Conservation (phyloP, 371 early-diverging fungal species). For the Basidiobolus meristosporus region DNA sequence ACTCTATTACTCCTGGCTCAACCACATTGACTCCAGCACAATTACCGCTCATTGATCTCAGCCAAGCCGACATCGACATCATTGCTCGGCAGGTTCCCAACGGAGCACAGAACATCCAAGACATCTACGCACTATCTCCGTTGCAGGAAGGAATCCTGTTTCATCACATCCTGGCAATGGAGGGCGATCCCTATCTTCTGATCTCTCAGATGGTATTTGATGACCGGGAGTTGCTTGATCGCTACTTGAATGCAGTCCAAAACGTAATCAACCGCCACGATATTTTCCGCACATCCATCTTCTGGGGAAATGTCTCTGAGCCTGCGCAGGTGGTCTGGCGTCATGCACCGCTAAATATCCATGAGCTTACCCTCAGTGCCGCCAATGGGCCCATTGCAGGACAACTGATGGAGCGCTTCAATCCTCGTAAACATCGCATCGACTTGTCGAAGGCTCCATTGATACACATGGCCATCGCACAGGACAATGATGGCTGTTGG, state of each 20-base stretch:
- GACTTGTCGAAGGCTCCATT: constrained; percentile 3
- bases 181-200: constrained; percentile 3
- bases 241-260: constrained; percentile 3
- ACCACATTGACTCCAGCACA: constrained; percentile 1
- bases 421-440: not conserved
- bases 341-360: not conserved
- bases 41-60: constrained; percentile 5
- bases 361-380: constrained; percentile 1
- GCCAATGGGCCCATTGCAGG: constrained; percentile 1
- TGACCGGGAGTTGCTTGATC: not conserved
- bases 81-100: constrained; percentile 1
- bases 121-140: constrained; percentile 5
- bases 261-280: constrained; percentile 3
- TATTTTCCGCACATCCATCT: constrained; percentile 1
- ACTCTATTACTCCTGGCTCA: constrained; percentile 1
- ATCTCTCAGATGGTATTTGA: not conserved
- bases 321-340: constrained; percentile 5
- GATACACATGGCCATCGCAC: constrained; percentile 1
- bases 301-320: constrained; percentile 1
- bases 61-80: constrained; percentile 4
- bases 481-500: constrained; percentile 3
- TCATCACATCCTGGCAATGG: constrained; percentile 2
- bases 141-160: constrained; percentile 7
- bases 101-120: constrained; percentile 5
- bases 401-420: not conserved